These are phyloP conservation scores for Przewalskia tangutica DNA, from an alignment of 257 asterid genomes.

Conservation along the genomic window DNA sequence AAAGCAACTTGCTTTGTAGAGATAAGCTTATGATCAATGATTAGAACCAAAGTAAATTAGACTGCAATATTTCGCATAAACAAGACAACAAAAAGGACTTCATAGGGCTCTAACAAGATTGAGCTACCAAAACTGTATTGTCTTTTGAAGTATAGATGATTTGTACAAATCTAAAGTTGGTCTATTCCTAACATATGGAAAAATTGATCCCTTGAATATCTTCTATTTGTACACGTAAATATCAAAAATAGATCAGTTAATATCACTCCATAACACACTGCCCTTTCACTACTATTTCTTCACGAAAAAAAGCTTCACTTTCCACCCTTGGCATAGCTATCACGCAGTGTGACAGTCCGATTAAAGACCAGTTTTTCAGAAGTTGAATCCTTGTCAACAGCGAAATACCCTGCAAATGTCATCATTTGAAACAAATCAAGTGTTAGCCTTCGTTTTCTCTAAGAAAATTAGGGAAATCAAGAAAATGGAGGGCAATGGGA, in stretches of 20 bases:
- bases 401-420: constrained; percentile 50
- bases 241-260: not conserved
- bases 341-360: constrained; percentile 69
- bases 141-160: not conserved
- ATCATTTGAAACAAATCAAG: not conserved
- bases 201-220: not conserved
- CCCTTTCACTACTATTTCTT: not conserved
- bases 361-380: constrained; percentile 61
- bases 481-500: not conserved
- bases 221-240: not conserved
- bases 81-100: too few species aligned
- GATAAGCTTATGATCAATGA: not conserved
- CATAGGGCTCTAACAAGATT: not conserved
- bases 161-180: not conserved
- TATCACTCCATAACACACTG: not conserved
- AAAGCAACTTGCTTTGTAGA: not conserved
- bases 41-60: not conserved
- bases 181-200: not conserved
- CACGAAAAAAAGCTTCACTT: constrained; percentile 21
- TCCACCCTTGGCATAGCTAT: constrained; percentile 48
- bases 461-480: not conserved
- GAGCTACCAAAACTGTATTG: not conserved
- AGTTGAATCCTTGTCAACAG: constrained; percentile 54
- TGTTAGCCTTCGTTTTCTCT: not conserved
- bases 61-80: too few species aligned